Percentiles rank a stretch among this genome's conserved stretches.
phyloP scores from a whole-genome alignment of 2,329 filamentous ascomycete species.

The Fusarium drepaniforme region DNA sequence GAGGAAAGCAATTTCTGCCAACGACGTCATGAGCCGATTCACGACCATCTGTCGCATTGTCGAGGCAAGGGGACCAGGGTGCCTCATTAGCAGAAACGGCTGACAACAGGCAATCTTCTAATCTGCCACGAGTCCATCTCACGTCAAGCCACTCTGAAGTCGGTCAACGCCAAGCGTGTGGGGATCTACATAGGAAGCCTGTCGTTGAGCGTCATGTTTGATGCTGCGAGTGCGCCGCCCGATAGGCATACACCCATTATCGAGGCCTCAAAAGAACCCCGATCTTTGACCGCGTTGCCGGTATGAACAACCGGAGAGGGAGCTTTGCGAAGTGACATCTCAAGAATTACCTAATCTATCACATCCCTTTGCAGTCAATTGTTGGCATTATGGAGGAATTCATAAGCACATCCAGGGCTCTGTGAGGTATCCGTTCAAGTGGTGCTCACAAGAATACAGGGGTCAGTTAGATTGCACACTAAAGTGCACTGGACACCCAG shows the following conservation, averaged over 20 bases:
- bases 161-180: conserved; percentile 31
- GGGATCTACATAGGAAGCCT: conserved; percentile 11
- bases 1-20: not conserved
- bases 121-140: conserved; percentile 5
- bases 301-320: not conserved
- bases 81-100: conserved; percentile 1
- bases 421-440: not conserved
- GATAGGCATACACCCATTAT: conserved; percentile 32
- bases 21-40: conserved; percentile 32
- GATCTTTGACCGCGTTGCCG: not conserved
- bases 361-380: not conserved
- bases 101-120: conserved; percentile 5
- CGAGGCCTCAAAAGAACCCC: not conserved
- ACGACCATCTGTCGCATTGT: not conserved
- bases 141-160: conserved; percentile 22
- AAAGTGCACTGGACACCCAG: not conserved
- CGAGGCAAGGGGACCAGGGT: not conserved
- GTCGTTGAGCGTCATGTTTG: conserved; percentile 9
- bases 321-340: not conserved
- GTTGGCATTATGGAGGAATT: not conserved
- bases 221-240: conserved; percentile 12
- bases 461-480: not conserved
- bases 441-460: conserved; percentile 1
- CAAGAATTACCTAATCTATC: not conserved
- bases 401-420: not conserved